Conservation (phyloP, 768 basidiomycete species). For the Amanita rubescens region DNA sequence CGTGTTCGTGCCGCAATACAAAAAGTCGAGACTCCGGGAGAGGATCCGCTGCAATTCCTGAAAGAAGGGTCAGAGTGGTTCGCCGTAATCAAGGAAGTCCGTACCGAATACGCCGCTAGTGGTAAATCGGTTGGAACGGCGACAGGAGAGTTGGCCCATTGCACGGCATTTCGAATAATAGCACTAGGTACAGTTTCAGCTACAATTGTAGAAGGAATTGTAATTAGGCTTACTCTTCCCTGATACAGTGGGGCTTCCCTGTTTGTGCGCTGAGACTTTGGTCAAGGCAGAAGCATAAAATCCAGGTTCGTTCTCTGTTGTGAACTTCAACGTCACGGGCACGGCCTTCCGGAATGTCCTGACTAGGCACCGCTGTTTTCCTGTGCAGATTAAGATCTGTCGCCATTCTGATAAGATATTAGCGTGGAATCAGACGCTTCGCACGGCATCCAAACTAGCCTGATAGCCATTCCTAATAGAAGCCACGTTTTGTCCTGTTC, state of each 20-base stretch:
- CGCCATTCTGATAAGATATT: constrained; percentile 59
- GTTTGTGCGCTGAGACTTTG: constrained; percentile 90
- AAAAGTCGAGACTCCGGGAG: constrained; percentile 80
- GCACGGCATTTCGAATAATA: constrained; percentile 75
- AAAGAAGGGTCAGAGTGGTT: constrained; percentile 10
- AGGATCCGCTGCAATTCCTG: constrained; percentile 87
- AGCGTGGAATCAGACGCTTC: not conserved
- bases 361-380: constrained; percentile 56
- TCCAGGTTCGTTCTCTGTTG: constrained; percentile 94
- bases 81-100: constrained; percentile 22
- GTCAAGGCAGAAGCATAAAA: constrained; percentile 81
- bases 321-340: constrained; percentile 79
- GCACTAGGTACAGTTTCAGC: constrained; percentile 40
- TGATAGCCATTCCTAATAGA: constrained; percentile 77
- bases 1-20: constrained; percentile 77
- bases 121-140: constrained; percentile 59
- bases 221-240: constrained; percentile 71
- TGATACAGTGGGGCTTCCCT: constrained; percentile 91
- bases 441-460: constrained; percentile 32
- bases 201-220: not conserved
- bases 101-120: constrained; percentile 71
- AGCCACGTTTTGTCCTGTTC: constrained; percentile 96
- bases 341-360: constrained; percentile 72
- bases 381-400: constrained; percentile 94
- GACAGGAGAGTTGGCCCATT: constrained; percentile 67